Percentiles rank a stretch among this genome's conserved stretches.
Evolutionary conservation across 176 grass and related monocot species (phyloP).

Genomic region (Cenchrus purpureus): DNA sequence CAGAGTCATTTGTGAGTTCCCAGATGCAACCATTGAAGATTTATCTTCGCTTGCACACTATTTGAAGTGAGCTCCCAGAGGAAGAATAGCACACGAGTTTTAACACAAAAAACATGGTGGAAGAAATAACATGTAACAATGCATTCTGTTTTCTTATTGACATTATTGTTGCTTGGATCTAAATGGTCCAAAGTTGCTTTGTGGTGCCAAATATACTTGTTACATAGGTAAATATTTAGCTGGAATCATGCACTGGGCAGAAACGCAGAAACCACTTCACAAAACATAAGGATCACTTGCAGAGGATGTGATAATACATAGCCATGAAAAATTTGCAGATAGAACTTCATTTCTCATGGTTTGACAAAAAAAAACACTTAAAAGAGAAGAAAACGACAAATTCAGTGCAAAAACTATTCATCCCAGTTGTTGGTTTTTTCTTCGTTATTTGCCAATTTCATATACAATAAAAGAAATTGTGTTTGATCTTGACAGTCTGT

Average conservation of each 20-base stretch:
- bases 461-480: neutral
- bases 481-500: neutral
- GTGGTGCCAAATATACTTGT: neutral
- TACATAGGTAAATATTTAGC: neutral
- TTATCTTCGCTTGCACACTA: conserved; percentile 33
- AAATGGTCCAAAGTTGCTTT: conserved; percentile 1
- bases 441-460: neutral
- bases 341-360: too few species aligned
- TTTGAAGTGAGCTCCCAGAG: neutral
- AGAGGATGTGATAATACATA: neutral
- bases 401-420: neutral
- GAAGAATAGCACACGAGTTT: neutral
- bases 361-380: neutral
- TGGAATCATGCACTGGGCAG: neutral
- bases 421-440: neutral
- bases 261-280: neutral
- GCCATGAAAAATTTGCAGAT: neutral
- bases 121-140: neutral
- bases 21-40: conserved; percentile 22
- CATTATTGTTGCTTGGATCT: neutral
- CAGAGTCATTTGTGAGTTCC: conserved; percentile 41
- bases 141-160: neutral
- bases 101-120: neutral
- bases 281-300: neutral
- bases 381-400: neutral